Conservation (phyloP, 495 filamentous ascomycete species). For the Staphylotrichum tortipilum region DNA sequence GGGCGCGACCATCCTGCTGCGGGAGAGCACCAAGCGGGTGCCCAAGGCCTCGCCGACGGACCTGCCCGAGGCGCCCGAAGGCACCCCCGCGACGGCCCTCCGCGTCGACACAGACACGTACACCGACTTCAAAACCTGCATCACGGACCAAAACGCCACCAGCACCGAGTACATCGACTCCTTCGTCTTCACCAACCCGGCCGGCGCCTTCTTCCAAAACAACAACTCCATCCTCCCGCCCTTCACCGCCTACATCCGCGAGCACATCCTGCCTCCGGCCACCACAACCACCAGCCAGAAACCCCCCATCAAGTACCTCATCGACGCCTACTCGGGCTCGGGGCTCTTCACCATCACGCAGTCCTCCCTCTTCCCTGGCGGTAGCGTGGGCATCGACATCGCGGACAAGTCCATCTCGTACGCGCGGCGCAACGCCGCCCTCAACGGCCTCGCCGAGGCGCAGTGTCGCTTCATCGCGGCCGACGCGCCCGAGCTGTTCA, state of each 20-base stretch:
- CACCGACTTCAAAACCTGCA: slow-evolving; percentile 71
- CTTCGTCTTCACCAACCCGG: slow-evolving; percentile 81
- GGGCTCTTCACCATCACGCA: slow-evolving; percentile 96
- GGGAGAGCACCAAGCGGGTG: slow-evolving; percentile 71
- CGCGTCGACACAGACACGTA: slow-evolving; percentile 37
- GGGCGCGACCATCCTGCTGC: slow-evolving; percentile 81
- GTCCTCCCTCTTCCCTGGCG: slow-evolving; percentile 59
- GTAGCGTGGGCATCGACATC: slow-evolving; percentile 45
- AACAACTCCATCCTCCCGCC: slow-evolving; percentile 94
- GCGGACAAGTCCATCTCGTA: slow-evolving; percentile 62
- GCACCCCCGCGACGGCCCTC: slow-evolving; percentile 17
- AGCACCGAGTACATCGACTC: slow-evolving; percentile 79
- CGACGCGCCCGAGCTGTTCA: slow-evolving; percentile 76
- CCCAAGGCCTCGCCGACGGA: slow-evolving; percentile 37
- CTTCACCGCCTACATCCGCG: slow-evolving; percentile 86
- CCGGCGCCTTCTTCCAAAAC: slow-evolving; percentile 96
- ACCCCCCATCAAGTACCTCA: slow-evolving; percentile 71
- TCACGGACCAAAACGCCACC: slow-evolving; percentile 73
- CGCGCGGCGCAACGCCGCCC: slow-evolving; percentile 65
- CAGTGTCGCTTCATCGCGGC: slow-evolving; percentile 71
- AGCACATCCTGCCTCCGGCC: slow-evolving; percentile 55
- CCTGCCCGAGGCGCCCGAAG: slow-evolving; percentile 2
- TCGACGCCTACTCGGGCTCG: slow-evolving; percentile 95
- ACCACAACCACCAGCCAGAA: slow-evolving; percentile 14
- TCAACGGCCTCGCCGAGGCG: slow-evolving; percentile 55